Evolutionary conservation across 345 rosid genomes (phyloP).

Genomic region (Brassica juncea): DNA sequence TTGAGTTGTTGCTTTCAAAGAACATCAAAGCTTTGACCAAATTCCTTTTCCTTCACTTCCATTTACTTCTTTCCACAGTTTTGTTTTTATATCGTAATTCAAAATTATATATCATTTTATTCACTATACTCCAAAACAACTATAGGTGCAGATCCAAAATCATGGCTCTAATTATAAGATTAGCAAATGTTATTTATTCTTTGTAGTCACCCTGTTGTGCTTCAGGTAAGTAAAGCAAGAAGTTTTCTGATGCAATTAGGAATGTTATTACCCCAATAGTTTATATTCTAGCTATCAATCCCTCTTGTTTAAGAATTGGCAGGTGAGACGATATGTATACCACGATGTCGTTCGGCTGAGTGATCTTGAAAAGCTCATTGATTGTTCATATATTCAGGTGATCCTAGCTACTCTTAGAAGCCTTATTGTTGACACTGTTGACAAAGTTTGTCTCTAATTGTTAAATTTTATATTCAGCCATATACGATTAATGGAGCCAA

Average conservation of each 20-base stretch:
- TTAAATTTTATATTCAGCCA: slow-evolving; percentile 55
- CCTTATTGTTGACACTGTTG: neutral
- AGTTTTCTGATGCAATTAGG: neutral
- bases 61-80: slow-evolving; percentile 20
- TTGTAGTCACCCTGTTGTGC: slow-evolving; percentile 12
- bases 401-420: neutral
- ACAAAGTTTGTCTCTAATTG: neutral
- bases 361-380: slow-evolving; percentile 92
- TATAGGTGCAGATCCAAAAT: slow-evolving; percentile 24
- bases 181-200: neutral
- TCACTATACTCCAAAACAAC: slow-evolving; percentile 12
- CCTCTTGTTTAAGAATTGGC: slow-evolving; percentile 24
- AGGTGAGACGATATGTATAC: slow-evolving; percentile 94
- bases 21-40: slow-evolving; percentile 81
- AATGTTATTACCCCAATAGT: neutral
- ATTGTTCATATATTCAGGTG: slow-evolving; percentile 90
- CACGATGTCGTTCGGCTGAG: slow-evolving; percentile 79
- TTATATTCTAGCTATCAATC: neutral
- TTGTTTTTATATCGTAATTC: neutral
- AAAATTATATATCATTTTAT: neutral
- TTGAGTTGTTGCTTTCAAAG: slow-evolving; percentile 81
- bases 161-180: neutral
- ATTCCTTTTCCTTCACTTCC: slow-evolving; percentile 38
- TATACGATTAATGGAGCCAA: slow-evolving; percentile 93
- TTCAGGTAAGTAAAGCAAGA: neutral